Evolutionary conservation across 306 rosid species (phyloP).

Genomic region (Canavalia ensiformis): DNA sequence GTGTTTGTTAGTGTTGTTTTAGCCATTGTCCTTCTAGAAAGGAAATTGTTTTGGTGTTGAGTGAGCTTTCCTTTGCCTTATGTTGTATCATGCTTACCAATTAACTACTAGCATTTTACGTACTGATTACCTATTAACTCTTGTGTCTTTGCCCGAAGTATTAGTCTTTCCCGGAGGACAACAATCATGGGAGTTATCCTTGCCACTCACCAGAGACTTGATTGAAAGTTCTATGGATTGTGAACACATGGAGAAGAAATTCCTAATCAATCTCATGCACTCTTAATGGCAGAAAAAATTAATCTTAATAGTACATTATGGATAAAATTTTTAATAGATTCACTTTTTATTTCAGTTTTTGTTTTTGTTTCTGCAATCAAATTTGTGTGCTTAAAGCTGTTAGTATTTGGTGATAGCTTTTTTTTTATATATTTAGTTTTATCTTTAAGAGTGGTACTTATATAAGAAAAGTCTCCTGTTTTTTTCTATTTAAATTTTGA

Average conservation of each 20-base stretch:
- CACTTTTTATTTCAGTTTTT: neutral
- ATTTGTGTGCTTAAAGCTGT: no score
- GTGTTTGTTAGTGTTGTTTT: conserved; percentile 63
- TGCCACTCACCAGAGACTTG: neutral
- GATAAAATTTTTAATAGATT: neutral
- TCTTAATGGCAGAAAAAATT: no score
- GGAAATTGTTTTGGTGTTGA: conserved; percentile 68
- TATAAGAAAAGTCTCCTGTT: no score
- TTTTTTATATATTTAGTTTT: no score
- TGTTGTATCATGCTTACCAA: conserved; percentile 58
- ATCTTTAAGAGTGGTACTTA: no score
- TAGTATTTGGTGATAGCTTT: no score
- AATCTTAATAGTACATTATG: no score
- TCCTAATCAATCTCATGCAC: neutral
- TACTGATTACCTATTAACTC: neutral
- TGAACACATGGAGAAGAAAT: neutral
- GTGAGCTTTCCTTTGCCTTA: conserved; percentile 60
- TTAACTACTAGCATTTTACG: conserved; percentile 50
- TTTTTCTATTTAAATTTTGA: no score
- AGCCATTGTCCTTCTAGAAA: conserved; percentile 58
- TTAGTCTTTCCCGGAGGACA: neutral
- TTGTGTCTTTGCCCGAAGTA: neutral
- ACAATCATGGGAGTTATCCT: neutral
- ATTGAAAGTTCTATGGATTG: neutral
- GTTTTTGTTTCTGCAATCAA: no score